Evolutionary conservation across 2,329 filamentous ascomycete species (phyloP), one percentile per base, ranked within the genome.

Genomic region (Chrysoporthe deuterocubensis): DNA sequence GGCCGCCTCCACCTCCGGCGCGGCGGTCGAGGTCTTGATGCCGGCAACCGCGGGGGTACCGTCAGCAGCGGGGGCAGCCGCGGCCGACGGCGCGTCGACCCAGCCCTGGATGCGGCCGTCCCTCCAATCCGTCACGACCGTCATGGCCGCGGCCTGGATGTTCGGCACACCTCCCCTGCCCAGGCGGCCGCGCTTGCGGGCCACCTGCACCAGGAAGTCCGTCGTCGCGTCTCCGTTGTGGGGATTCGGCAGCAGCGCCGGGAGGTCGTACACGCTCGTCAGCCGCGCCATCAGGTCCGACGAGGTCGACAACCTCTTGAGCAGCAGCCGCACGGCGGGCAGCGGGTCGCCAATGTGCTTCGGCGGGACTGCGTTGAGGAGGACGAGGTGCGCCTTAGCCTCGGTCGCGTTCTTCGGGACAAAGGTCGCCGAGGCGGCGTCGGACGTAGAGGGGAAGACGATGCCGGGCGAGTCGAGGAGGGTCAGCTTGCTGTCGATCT

Each of bases 121-220:
- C 73, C 96, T 88, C 93, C 96, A 97, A 82, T 99, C 96, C n/a
- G 90, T 96, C 67, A 99, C 89, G 66, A 99, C 94, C 0, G 93
- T 91, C 86, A 96, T 95, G 71, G 95, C 96, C 8, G 96, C 95
- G 65, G 92, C 90, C 72, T 89, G 85, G 68, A 98, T 80, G 79
- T 98, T 99, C 56, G 96, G 96, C 18, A 98, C 86, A 70, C 96
- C 96, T 26, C 95, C 94, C 73, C 92, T 91, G 62, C 95, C 93
- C 18, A 99, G 84, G 67, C 96, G 86, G 64, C 96, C 96, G 69
- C 96, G 88, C 84, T 97, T 97, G 75, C 96, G 88, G 5, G 96
- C 96, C 14, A 99, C 95, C 78, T 99, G 95, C 65, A 98, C 89
- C 46, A 99, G 81, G 82, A 98, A 98, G 78, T 97, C 93, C 18